Evolutionary conservation across 495 filamentous ascomycete species (phyloP).

Genomic region (Neurospora sp.): DNA sequence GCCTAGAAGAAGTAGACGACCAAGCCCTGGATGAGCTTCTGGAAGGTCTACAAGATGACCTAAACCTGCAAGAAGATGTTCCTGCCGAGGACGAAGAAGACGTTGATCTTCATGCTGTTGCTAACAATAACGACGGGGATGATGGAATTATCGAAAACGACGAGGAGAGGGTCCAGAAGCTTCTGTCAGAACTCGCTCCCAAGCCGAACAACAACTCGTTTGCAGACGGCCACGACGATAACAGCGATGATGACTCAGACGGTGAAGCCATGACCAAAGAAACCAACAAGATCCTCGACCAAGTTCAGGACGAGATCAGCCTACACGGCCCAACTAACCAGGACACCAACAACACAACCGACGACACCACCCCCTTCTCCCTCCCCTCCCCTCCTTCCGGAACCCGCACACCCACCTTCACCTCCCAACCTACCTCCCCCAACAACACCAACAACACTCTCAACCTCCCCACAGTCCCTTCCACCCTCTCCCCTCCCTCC

Average conservation of each 20-base stretch:
- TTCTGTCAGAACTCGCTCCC: constrained; percentile 16
- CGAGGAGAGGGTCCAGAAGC: constrained; percentile 17
- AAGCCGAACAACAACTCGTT: not conserved
- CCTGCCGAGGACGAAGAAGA: not conserved
- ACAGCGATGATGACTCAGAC: constrained; percentile 24
- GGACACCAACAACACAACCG: not conserved
- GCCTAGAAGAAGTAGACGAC: constrained; percentile 18
- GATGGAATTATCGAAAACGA: constrained; percentile 4
- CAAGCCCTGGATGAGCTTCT: constrained; percentile 29
- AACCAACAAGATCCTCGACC: constrained; percentile 26
- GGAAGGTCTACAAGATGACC: constrained; percentile 17
- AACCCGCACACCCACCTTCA: not conserved
- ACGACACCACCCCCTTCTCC: not conserved
- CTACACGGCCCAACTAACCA: constrained; percentile 1
- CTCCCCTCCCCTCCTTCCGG: not conserved
- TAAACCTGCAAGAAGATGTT: constrained; percentile 9
- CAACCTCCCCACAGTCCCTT: constrained; percentile 28
- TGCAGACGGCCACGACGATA: not conserved
- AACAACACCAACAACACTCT: not conserved
- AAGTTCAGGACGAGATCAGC: constrained; percentile 27
- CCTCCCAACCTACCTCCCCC: not conserved
- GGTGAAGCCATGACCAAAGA: constrained; percentile 27
- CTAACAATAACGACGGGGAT: not conserved
- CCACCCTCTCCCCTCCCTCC: constrained; percentile 14
- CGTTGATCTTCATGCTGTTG: not conserved